Evolutionary conservation across 1,139 yeast species (phyloP).

Genomic region (Trichomonascaceae sp.): DNA sequence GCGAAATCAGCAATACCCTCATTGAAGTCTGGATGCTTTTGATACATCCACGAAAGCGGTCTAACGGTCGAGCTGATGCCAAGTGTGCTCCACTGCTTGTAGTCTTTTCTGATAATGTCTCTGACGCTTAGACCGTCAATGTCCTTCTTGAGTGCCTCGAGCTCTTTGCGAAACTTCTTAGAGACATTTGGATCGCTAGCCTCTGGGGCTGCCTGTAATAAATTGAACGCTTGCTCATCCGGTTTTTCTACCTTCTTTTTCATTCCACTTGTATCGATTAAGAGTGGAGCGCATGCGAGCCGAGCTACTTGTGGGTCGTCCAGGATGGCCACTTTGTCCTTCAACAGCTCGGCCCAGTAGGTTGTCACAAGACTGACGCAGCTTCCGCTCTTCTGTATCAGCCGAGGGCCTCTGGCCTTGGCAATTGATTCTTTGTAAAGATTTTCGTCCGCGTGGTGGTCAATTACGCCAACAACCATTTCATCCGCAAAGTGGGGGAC

Average conservation of each 20-base stretch:
- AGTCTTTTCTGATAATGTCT: constrained; percentile 69
- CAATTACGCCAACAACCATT: constrained; percentile 50
- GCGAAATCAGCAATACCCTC: constrained; percentile 29
- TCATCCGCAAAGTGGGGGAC: constrained; percentile 14
- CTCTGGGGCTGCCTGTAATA: constrained; percentile 19
- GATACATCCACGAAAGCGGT: constrained; percentile 44
- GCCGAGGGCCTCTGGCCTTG: constrained; percentile 37
- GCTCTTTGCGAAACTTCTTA: constrained; percentile 26
- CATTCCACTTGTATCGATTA: constrained; percentile 62
- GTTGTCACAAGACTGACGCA: constrained; percentile 63
- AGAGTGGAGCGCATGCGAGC: constrained; percentile 51
- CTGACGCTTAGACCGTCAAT: constrained; percentile 41
- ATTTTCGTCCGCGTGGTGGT: constrained; percentile 74
- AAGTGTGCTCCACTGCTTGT: constrained; percentile 52
- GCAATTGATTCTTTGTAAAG: constrained; percentile 26
- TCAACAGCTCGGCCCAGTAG: constrained; percentile 34
- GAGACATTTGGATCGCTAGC: constrained; percentile 2
- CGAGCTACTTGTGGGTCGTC: constrained; percentile 29
- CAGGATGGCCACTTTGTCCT: constrained; percentile 5
- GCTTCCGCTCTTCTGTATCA: constrained; percentile 55
- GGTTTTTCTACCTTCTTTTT: constrained; percentile 41
- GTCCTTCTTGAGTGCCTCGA: constrained; percentile 49
- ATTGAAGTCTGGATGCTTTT: constrained; percentile 28
- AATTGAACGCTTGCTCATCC: constrained; percentile 36
- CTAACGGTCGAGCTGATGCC: constrained; percentile 73